A percentile compares a stretch with the other conserved stretches of the same genome.
These are phyloP conservation scores for Ophiostoma pallidulum DNA, from an alignment of 2,329 filamentous ascomycete species.

Conservation along the genomic window DNA sequence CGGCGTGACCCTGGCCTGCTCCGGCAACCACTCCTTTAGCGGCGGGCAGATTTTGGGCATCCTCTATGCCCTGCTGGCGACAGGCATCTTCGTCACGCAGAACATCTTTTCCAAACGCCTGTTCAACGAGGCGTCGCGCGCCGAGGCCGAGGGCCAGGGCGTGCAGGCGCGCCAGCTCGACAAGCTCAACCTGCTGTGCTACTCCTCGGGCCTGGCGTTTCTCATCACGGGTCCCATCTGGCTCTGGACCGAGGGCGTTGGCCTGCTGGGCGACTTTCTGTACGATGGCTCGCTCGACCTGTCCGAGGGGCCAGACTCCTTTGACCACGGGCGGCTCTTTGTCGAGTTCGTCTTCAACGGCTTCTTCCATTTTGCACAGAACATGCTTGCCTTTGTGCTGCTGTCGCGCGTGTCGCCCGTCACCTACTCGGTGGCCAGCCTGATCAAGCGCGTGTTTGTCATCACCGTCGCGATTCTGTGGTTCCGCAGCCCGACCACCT, in stretches of 20 bases:
- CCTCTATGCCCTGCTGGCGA: slow-evolving; percentile 77
- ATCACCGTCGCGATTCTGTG: slow-evolving; percentile 91
- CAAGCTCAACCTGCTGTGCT: slow-evolving; percentile 93
- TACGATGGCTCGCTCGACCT: slow-evolving; percentile 68
- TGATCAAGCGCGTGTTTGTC: slow-evolving; percentile 96
- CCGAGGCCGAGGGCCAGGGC: slow-evolving; percentile 62
- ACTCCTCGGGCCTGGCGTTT: slow-evolving; percentile 91
- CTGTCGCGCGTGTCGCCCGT: slow-evolving; percentile 91
- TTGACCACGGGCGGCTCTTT: slow-evolving; percentile 62
- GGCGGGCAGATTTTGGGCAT: slow-evolving; percentile 86
- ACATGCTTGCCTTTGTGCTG: slow-evolving; percentile 87
- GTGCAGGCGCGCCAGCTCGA: slow-evolving; percentile 70
- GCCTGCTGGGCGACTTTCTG: slow-evolving; percentile 66
- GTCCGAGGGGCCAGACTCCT: slow-evolving; percentile 50
- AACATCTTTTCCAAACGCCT: slow-evolving; percentile 98
- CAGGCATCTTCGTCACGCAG: slow-evolving; percentile 90
- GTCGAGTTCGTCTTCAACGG: slow-evolving; percentile 97
- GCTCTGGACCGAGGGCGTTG: slow-evolving; percentile 82
- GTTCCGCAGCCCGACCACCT: slow-evolving; percentile 86
- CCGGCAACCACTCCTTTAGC: slow-evolving; percentile 60
- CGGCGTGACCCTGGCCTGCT: slow-evolving; percentile 95
- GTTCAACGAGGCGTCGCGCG: slow-evolving; percentile 86
- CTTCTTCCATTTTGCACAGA: slow-evolving; percentile 91
- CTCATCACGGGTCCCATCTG: slow-evolving; percentile 82
- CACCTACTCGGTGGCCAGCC: slow-evolving; percentile 89